Conservation (phyloP, 352 stramenopile genomes). For the Globisporangium nodosum region DNA sequence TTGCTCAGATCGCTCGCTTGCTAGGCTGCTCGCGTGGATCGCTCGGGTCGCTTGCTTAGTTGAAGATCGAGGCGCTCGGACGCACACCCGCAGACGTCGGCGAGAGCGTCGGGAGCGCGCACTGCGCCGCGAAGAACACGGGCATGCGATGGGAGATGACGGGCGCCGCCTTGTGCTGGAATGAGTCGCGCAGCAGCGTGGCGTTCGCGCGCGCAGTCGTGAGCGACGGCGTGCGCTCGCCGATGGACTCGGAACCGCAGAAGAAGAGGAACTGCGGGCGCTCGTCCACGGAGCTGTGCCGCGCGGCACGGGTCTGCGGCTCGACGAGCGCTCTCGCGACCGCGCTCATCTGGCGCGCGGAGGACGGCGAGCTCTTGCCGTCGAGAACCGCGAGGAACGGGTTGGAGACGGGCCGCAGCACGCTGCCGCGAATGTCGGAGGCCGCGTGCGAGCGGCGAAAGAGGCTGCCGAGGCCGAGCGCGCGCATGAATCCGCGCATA, state of each 20-base stretch:
- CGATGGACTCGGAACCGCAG: slow-evolving; percentile 47
- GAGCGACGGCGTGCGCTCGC: slow-evolving; percentile 7
- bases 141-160: slow-evolving; percentile 62
- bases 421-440: slow-evolving; percentile 4
- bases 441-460: slow-evolving; percentile 22
- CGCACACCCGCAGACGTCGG: slow-evolving; percentile 13
- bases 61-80: slow-evolving; percentile 18
- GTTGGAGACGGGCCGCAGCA: slow-evolving; percentile 32
- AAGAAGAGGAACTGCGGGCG: slow-evolving; percentile 74
- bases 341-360: not conserved
- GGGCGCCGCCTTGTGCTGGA: slow-evolving; percentile 14
- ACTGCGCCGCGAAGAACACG: slow-evolving; percentile 48
- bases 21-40: not conserved
- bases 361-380: not conserved
- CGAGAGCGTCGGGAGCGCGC: slow-evolving; percentile 16
- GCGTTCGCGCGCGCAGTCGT: slow-evolving; percentile 9
- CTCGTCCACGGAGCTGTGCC: slow-evolving; percentile 37
- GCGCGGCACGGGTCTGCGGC: slow-evolving; percentile 6
- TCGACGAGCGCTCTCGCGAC: slow-evolving; percentile 1
- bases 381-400: slow-evolving; percentile 14
- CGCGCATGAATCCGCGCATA: slow-evolving; percentile 69
- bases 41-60: slow-evolving; percentile 4
- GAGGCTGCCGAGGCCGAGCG: slow-evolving; percentile 52
- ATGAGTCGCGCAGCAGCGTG: slow-evolving; percentile 6
- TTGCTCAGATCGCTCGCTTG: not conserved